Evolutionary conservation across 2,329 filamentous ascomycete genomes (phyloP), one percentile per base, ranked within the genome.

Genomic region (Hypomyces rosellus): DNA sequence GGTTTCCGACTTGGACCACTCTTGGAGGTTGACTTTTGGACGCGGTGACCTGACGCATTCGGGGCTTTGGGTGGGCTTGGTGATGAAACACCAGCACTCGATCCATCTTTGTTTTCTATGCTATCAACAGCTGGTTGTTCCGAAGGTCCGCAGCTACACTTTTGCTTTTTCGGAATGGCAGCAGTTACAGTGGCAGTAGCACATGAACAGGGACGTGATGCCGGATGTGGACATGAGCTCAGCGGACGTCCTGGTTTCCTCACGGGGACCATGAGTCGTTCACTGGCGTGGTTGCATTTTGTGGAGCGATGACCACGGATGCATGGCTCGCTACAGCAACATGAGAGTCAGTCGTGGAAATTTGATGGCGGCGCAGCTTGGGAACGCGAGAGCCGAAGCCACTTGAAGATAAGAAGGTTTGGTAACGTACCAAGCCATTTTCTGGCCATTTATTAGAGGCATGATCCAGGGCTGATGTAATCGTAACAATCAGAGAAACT

Each of bases 251-350:
- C 85, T 14, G 85, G 85, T 61, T 88, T 88, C 55, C 84, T 79
- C 14, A 89, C 85, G 18, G 82, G 81, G 3, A 87, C 73, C 74
- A 88, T 81, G 34, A 87, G 70, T 52, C 85, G 80, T 59, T 87
- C 84, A 55, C 76, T 75, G 53, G 74, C 76, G 63, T 89, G 85
- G 44, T 78, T 83, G 66, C 85, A 89, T 72, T 86, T 87, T 47
- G 85, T 87, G 30, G 85, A 88, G 59, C 85, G 82, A 66, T 89
- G 85, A 50, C 85, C 85, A 61, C 85, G 82, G 59, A 88, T 88
- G 65, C 85, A 88, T 62, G 85, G 84, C 74, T 81, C 81, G 68
- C 85, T 88, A 22, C 11, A 36, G n/a, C 8, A 46, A 20, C 22
- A 50, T 18, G 30, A 44, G 8, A 34, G 49, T 51, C 39, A 51